Percentiles rank a stretch among this genome's conserved stretches.
Conservation (phyloP, 2,329 filamentous ascomycete genomes). For the Elsinoe ampelina region DNA sequence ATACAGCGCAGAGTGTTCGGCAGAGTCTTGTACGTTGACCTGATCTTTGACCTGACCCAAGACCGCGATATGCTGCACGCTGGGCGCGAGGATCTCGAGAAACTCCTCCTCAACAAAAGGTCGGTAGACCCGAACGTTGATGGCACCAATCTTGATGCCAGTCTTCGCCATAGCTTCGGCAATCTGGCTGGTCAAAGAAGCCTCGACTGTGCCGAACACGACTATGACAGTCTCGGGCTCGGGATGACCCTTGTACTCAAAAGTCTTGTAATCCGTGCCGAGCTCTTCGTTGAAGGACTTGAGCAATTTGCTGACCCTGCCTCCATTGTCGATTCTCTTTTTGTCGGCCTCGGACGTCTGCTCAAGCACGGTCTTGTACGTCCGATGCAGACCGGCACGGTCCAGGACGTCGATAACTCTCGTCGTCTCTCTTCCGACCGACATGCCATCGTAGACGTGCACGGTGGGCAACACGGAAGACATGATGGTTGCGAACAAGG, state of each 20-base stretch:
- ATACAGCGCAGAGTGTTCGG: slow-evolving; percentile 76
- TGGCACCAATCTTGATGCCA: slow-evolving; percentile 70
- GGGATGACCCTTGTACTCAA: slow-evolving; percentile 85
- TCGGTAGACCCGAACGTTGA: slow-evolving; percentile 88
- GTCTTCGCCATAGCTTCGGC: slow-evolving; percentile 61
- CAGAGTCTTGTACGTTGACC: slow-evolving; percentile 61
- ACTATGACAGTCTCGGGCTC: slow-evolving; percentile 75
- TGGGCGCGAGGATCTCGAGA: slow-evolving; percentile 67
- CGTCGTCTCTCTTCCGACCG: slow-evolving; percentile 71
- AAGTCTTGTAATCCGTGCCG: slow-evolving; percentile 83
- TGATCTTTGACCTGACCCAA: slow-evolving; percentile 79
- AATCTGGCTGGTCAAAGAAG: slow-evolving; percentile 75
- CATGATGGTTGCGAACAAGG: slow-evolving; percentile 74
- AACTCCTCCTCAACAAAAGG: slow-evolving; percentile 95
- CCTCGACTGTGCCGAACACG: slow-evolving; percentile 85
- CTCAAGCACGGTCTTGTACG: slow-evolving; percentile 58
- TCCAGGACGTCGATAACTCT: slow-evolving; percentile 74
- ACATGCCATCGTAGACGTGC: slow-evolving; percentile 81
- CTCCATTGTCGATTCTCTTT: slow-evolving; percentile 61
- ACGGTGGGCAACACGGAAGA: slow-evolving; percentile 71
- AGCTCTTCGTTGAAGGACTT: slow-evolving; percentile 79
- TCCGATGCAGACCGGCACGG: slow-evolving; percentile 57
- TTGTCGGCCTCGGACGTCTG: slow-evolving; percentile 54
- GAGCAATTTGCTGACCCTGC: slow-evolving; percentile 61
- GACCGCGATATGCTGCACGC: slow-evolving; percentile 67